phyloP scores from a whole-genome alignment of 495 filamentous ascomycete genomes.

The Talaromyces thailandensis region DNA sequence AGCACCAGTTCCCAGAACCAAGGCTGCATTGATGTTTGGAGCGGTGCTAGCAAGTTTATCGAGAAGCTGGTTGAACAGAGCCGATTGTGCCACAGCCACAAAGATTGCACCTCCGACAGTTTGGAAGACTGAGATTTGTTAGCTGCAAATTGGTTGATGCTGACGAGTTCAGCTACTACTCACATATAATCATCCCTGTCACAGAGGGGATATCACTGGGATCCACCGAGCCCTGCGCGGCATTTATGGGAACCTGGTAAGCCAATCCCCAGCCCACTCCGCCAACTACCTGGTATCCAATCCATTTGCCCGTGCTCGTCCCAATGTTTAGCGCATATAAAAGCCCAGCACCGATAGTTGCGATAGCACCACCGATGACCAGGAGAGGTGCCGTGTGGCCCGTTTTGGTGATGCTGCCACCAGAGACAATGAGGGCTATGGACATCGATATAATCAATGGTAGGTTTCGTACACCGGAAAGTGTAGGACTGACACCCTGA shows the following conservation, averaged over 20 bases:
- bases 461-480: slow-evolving; percentile 45
- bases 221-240: slow-evolving; percentile 41
- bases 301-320: slow-evolving; percentile 36
- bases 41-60: slow-evolving; percentile 21
- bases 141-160: no score
- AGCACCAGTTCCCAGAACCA: slow-evolving; percentile 40
- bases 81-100: slow-evolving; percentile 54
- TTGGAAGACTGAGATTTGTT: slow-evolving; percentile 31
- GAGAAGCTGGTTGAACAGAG: slow-evolving; percentile 43
- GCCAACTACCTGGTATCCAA: slow-evolving; percentile 47
- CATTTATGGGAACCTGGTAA: slow-evolving; percentile 31
- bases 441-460: slow-evolving; percentile 16
- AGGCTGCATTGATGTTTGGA: slow-evolving; percentile 30
- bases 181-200: slow-evolving; percentile 27
- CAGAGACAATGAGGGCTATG: background rate
- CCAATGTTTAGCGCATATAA: slow-evolving; percentile 36
- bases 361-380: slow-evolving; percentile 29
- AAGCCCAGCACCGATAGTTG: slow-evolving; percentile 42
- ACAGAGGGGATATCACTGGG: slow-evolving; percentile 35
- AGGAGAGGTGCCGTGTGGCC: background rate
- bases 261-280: slow-evolving; percentile 41
- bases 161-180: background rate
- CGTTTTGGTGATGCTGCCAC: background rate
- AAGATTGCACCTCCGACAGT: slow-evolving; percentile 58
- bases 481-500: slow-evolving; percentile 47